Conservation (phyloP, 177 flowering plant species). For the Vitis hybrid region DNA sequence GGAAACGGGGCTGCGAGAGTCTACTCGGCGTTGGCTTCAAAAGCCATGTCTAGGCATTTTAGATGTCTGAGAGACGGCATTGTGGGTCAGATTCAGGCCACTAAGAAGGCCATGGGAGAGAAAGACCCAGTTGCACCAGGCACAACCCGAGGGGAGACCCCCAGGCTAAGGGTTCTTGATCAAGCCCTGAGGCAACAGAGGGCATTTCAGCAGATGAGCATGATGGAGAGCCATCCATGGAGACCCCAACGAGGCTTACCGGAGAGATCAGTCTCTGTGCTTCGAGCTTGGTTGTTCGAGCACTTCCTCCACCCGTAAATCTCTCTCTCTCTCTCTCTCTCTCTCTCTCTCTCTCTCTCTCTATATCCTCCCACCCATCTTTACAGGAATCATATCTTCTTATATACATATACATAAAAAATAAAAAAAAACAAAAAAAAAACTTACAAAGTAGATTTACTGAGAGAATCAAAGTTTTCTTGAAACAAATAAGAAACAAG, state of each 20-base stretch:
- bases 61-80: constrained; percentile 84
- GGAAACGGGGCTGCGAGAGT: constrained; percentile 69
- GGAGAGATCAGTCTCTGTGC: constrained; percentile 86
- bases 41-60: constrained; percentile 93
- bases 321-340: constrained; percentile 10
- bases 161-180: constrained; percentile 70
- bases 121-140: constrained; percentile 68
- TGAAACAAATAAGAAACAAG: constrained; percentile 6
- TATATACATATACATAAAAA: neutral
- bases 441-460: constrained; percentile 8
- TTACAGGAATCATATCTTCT: constrained; percentile 1
- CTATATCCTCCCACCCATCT: neutral
- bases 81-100: constrained; percentile 64
- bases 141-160: constrained; percentile 70
- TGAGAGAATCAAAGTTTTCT: constrained; percentile 13
- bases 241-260: constrained; percentile 97
- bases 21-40: constrained; percentile 74
- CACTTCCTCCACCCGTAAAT: constrained; percentile 97
- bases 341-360: neutral
- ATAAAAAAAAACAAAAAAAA: neutral
- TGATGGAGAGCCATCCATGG: constrained; percentile 91
- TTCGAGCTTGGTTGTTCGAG: constrained; percentile 98
- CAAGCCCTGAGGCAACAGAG: constrained; percentile 80
- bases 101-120: constrained; percentile 78
- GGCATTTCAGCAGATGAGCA: constrained; percentile 76